Percentiles rank a stretch among this genome's conserved stretches.
These are phyloP conservation scores for Tuber magnatum DNA, from an alignment of 495 filamentous ascomycete genomes.

Conservation along the genomic window DNA sequence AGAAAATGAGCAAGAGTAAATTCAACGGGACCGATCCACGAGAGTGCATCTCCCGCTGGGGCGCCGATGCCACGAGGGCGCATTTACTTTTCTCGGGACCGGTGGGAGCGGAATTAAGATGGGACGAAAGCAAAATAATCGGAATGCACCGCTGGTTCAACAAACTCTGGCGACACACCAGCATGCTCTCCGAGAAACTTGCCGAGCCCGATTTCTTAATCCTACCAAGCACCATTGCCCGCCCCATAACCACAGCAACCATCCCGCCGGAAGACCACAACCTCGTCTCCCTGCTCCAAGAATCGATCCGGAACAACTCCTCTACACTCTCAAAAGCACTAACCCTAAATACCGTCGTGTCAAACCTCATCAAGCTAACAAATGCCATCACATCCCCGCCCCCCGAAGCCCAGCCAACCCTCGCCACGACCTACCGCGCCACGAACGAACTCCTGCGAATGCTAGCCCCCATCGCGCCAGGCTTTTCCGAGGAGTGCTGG, in stretches of 20 bases:
- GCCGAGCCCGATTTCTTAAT: slow-evolving; percentile 19
- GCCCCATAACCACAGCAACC: slow-evolving; percentile 11
- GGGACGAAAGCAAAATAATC: slow-evolving; percentile 76
- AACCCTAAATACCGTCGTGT: slow-evolving; percentile 71
- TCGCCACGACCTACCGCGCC: slow-evolving; percentile 43
- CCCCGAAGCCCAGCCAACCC: slow-evolving; percentile 40
- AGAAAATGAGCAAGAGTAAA: slow-evolving; percentile 97
- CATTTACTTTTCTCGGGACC: slow-evolving; percentile 85
- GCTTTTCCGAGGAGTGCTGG: slow-evolving; percentile 75
- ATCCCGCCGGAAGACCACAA: not conserved
- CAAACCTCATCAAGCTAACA: slow-evolving; percentile 70
- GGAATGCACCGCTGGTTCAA: slow-evolving; percentile 74
- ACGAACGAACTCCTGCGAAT: slow-evolving; percentile 54
- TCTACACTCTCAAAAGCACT: slow-evolving; percentile 40
- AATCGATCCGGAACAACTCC: not conserved
- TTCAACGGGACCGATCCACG: slow-evolving; percentile 85
- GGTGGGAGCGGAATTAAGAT: slow-evolving; percentile 72
- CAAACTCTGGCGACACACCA: slow-evolving; percentile 41
- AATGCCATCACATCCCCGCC: slow-evolving; percentile 51
- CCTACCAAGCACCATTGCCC: not conserved
- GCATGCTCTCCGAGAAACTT: slow-evolving; percentile 6
- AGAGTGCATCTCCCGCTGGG: slow-evolving; percentile 60
- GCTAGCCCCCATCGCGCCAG: slow-evolving; percentile 69
- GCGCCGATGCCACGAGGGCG: slow-evolving; percentile 75
- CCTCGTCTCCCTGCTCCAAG: slow-evolving; percentile 6